Evolutionary conservation across 106 monocot species (phyloP).

Genomic region (Agapanthus africanus): DNA sequence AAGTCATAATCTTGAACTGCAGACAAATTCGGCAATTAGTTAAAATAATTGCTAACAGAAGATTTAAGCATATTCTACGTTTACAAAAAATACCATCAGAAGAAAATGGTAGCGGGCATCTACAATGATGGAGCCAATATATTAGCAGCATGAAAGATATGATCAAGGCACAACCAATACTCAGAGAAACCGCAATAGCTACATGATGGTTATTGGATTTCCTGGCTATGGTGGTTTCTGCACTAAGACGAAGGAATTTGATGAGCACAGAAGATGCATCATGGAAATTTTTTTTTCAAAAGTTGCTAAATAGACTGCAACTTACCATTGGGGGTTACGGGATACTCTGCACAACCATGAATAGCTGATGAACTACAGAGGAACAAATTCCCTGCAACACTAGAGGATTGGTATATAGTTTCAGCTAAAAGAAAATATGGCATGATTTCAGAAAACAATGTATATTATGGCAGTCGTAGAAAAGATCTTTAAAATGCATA

Average conservation of each 20-base stretch:
- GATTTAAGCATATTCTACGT: neutral
- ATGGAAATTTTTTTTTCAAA: neutral
- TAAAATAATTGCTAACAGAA: neutral
- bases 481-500: too few relatives aligned
- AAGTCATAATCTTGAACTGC: constrained; percentile 63
- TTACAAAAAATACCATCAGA: constrained; percentile 10
- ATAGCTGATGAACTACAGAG: constrained; percentile 63
- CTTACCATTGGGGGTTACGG: constrained; percentile 47
- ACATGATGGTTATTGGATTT: constrained; percentile 20
- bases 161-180: constrained; percentile 9
- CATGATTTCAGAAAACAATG: too few relatives aligned
- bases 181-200: constrained; percentile 19
- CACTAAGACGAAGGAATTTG: constrained; percentile 14
- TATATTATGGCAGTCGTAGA: too few relatives aligned
- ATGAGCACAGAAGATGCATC: neutral
- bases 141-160: constrained; percentile 11
- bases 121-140: constrained; percentile 13
- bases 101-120: constrained; percentile 10
- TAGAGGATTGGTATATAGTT: constrained; percentile 14
- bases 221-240: constrained; percentile 34
- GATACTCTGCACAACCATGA: constrained; percentile 53
- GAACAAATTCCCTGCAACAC: constrained; percentile 85
- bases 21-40: constrained; percentile 1
- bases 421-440: too few relatives aligned
- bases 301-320: neutral